phyloP scores from a whole-genome alignment of 768 basidiomycete genomes.

The Phanerodontia chrysosporium region DNA sequence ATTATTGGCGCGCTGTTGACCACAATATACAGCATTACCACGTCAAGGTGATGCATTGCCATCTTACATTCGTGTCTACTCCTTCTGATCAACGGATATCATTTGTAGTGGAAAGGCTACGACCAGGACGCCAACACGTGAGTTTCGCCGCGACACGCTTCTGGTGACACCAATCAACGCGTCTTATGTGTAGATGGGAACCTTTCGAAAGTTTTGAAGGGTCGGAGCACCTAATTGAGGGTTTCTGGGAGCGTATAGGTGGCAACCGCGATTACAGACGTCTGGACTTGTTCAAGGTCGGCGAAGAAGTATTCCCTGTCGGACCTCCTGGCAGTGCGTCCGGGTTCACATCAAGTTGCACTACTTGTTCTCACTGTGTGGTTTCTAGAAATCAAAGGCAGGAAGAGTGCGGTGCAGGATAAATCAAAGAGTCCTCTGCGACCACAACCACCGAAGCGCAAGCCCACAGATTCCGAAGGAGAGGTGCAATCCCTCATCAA shows the following conservation, averaged over 20 bases:
- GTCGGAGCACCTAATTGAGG: slow-evolving; percentile 47
- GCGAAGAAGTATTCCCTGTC: slow-evolving; percentile 49
- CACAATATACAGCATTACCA: background rate
- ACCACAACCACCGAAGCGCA: background rate
- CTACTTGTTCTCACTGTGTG: background rate
- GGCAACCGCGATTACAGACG: slow-evolving; percentile 44
- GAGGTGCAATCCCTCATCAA: slow-evolving; percentile 2
- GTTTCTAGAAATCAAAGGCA: background rate
- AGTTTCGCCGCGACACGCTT: background rate
- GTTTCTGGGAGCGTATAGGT: slow-evolving; percentile 35
- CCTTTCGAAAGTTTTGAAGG: slow-evolving; percentile 54
- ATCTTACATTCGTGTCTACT: background rate
- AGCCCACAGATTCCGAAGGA: slow-evolving; percentile 6
- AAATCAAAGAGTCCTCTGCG: background rate
- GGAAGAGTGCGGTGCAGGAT: background rate
- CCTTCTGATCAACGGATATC: background rate
- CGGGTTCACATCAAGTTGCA: background rate
- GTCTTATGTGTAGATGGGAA: slow-evolving; percentile 54
- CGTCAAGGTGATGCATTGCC: background rate
- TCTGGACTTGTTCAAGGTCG: slow-evolving; percentile 44
- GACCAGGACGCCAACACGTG: slow-evolving; percentile 5
- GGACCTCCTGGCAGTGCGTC: slow-evolving; percentile 47
- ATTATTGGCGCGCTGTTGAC: background rate
- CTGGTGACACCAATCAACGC: background rate
- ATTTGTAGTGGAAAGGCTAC: slow-evolving; percentile 10